phyloP scores from a whole-genome alignment of 2,329 filamentous ascomycete genomes.

The Sphaerulina vaccinii region DNA sequence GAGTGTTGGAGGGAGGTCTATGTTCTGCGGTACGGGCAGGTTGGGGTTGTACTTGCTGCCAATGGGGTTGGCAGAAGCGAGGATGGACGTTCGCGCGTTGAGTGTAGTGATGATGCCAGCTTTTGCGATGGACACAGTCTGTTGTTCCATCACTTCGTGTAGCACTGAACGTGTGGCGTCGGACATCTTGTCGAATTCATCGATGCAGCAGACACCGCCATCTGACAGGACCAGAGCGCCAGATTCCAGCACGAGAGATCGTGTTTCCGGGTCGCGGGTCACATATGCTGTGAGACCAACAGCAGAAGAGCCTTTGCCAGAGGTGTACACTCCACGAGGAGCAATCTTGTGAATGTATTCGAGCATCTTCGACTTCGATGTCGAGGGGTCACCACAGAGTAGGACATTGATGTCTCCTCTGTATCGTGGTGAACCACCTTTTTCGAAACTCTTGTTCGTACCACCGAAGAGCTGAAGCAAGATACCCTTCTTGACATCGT shows the following conservation, averaged over 20 bases:
- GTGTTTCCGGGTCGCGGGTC: slow-evolving; percentile 70
- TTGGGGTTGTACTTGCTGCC: slow-evolving; percentile 97
- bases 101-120: slow-evolving; percentile 81
- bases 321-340: slow-evolving; percentile 78
- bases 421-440: slow-evolving; percentile 92
- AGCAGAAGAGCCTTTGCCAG: slow-evolving; percentile 72
- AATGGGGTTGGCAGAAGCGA: slow-evolving; percentile 96
- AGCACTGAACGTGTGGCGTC: slow-evolving; percentile 71
- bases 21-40: slow-evolving; percentile 93
- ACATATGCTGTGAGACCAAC: slow-evolving; percentile 77
- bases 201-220: slow-evolving; percentile 74
- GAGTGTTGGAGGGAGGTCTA: slow-evolving; percentile 91
- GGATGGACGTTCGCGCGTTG: slow-evolving; percentile 91
- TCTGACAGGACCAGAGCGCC: slow-evolving; percentile 72
- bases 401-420: slow-evolving; percentile 96
- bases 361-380: slow-evolving; percentile 90
- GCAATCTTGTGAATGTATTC: slow-evolving; percentile 97
- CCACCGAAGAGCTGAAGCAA: slow-evolving; percentile 94
- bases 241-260: slow-evolving; percentile 71
- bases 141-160: slow-evolving; percentile 80
- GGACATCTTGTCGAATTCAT: slow-evolving; percentile 79
- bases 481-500: slow-evolving; percentile 98
- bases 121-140: slow-evolving; percentile 75
- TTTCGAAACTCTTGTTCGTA: slow-evolving; percentile 96
- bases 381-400: slow-evolving; percentile 95